Evolutionary conservation across 2,329 filamentous ascomycete species (phyloP), one percentile per base, ranked within the genome.

Genomic region (Ilyonectria mors-panacis): DNA sequence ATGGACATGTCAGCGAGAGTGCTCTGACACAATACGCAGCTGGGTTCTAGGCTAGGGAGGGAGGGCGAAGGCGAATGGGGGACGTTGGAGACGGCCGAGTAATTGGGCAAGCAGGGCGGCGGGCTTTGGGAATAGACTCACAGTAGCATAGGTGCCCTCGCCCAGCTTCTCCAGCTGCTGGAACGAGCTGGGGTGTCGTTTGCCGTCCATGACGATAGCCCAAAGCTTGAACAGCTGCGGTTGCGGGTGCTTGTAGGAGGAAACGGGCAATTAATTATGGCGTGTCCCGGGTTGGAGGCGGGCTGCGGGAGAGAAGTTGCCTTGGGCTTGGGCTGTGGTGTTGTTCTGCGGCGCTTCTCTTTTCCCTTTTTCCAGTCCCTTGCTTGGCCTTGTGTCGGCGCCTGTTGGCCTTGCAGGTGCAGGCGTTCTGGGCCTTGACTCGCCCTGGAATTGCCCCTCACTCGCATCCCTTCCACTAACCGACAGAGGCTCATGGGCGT

Each of bases 141-240:
- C 96, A 37, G 96, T 99, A 37, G 96, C 96, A 89, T 99, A 99
- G 35, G 96, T 99, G 68, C 96, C 96, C 86, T 99, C 96, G 78
- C 96, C 96, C 73, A 99, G 89, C 92, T 95, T 99, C 84, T 99
- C 96, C 81, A 98, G 89, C 90, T 98, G 96, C 88, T 98, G 95
- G 87, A 99, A 99, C 69, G 95, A 98, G 85, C 93, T 97, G 63
- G 95, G 95, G 78, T 98, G 94, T 78, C 93, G 88, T 81, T 97
- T 93, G 78, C 93, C 93, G 83, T 98, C 95, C 95, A 98, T 98
- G 68, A 67, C 80, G 75, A 71, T 53, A 47, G 59, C 51, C n/a
- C 45, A 23, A 48, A 50, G n/a, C 53, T 48, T 21, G 56, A 54
- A 19, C 47, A 35, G 21, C 19, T n/a, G 26, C 28, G 39, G 21